Conservation (phyloP, 805 yeast genomes). For the Schizosaccharomyces osmophilus region DNA sequence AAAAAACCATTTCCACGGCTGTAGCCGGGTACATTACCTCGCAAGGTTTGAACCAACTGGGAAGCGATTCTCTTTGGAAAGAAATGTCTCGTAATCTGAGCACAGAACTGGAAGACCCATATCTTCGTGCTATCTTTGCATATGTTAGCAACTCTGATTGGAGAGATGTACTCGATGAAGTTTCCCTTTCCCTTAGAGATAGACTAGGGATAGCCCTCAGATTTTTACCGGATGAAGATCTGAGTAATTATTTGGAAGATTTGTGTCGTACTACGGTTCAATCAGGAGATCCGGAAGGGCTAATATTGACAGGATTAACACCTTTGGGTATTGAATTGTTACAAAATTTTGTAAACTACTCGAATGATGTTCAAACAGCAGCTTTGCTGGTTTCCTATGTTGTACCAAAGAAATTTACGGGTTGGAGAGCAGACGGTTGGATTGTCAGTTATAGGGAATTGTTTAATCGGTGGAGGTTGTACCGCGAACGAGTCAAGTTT, state of each 20-base stretch:
- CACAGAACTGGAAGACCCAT: conserved; percentile 71
- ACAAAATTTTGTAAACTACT: conserved; percentile 69
- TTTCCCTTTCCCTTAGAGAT: conserved; percentile 67
- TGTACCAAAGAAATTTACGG: conserved; percentile 59
- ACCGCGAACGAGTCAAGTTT: conserved; percentile 55
- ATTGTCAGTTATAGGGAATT: conserved; percentile 39
- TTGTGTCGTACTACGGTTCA: conserved; percentile 46
- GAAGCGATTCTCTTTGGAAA: conserved; percentile 56
- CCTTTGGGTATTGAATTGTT: conserved; percentile 57
- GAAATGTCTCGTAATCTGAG: conserved; percentile 78
- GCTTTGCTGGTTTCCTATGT: conserved; percentile 59
- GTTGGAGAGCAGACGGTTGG: conserved; percentile 58
- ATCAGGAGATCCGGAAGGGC: conserved; percentile 74
- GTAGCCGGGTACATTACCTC: conserved; percentile 70
- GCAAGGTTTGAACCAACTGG: conserved; percentile 18
- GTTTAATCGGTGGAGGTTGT: conserved; percentile 59
- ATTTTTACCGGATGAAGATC: conserved; percentile 51
- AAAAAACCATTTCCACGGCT: conserved; percentile 71
- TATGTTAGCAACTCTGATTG: conserved; percentile 83
- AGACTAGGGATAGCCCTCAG: conserved; percentile 75
- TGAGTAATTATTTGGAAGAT: conserved; percentile 43
- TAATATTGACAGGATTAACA: conserved; percentile 77
- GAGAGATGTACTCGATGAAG: conserved; percentile 86
- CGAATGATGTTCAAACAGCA: conserved; percentile 81
- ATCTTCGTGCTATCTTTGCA: conserved; percentile 75